phyloP scores from a whole-genome alignment of 208 protist species.

The Trichomonas gallinae region DNA sequence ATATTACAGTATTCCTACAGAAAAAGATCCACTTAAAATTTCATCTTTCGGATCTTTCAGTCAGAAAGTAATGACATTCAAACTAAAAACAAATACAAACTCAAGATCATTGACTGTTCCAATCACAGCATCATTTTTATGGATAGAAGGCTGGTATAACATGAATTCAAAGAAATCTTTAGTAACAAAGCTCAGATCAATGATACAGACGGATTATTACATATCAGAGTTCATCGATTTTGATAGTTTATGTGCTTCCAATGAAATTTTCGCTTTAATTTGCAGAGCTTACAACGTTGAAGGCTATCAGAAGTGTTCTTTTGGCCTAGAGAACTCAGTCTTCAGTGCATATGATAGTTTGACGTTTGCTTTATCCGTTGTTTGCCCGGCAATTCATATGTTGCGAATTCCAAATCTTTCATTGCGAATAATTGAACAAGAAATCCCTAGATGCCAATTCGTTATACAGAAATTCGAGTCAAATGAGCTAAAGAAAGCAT shows the following conservation, averaged over 20 bases:
- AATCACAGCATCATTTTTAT: not conserved
- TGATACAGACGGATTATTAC: not conserved
- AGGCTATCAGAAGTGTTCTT: not conserved
- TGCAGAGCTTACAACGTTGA: not conserved
- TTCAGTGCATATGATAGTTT: not conserved
- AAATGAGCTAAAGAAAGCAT: not conserved
- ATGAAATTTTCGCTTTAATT: not conserved
- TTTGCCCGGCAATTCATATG: not conserved
- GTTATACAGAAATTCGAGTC: not conserved
- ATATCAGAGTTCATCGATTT: not conserved
- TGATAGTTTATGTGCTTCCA: not conserved
- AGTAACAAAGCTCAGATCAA: not conserved
- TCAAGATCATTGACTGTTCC: not conserved
- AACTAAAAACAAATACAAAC: not conserved
- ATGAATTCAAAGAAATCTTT: not conserved
- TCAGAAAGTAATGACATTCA: not conserved
- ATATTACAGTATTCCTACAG: not conserved
- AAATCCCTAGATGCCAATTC: not conserved
- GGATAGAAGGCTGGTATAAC: slow-evolving; percentile 1
- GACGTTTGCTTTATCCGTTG: not conserved
- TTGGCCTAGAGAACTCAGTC: not conserved
- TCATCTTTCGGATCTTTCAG: not conserved
- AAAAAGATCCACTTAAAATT: not conserved
- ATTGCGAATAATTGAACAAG: not conserved
- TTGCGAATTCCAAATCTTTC: not conserved